Base-by-base conservation (phyloP, 2,329 filamentous ascomycete genomes). In the Huntiella moniliformis region DNA sequence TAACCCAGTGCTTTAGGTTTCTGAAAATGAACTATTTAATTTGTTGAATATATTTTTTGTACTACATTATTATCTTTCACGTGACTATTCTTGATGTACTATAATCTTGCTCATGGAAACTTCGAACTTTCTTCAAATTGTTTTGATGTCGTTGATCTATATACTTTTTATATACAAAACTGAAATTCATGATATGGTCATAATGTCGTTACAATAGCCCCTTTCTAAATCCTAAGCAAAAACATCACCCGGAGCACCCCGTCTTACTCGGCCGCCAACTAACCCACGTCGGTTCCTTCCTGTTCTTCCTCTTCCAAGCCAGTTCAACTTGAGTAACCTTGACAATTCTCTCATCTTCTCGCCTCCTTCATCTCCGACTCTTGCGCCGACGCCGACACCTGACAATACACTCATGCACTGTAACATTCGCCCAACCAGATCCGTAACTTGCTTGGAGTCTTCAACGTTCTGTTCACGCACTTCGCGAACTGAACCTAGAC, bases 341-440 rank as follows among this genome's bases (percentile, higher is more conserved):
- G 81, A 85, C 51, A 98, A 65, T 56, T 87, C 74, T 51, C 88
- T 81, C 56, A 96, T 81, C 61, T 80, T 84, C 47, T 71, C 72
- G 57, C 88, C 83, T 1, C 74, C 71, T 34, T 80, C 76, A 52
- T 92, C 84, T 28, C 22, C 22, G 10, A 10, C 22, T 7, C 73
- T 73, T 1, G 70, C 75, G 10, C 47, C 51, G 4, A 56, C 58
- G 16, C 67, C 79, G 10, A 93, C 73, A 51, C 78, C 79, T 3
- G 84, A 82, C 16, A 98, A 67, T 5, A 98, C 86, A 58, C 81
- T 88, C 61, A 96, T 80, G 60, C 91, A 98, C 64, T 98, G 91
- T 52, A 98, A 67, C 84, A 98, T 93, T 43, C 88, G 71, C 0
- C 86, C 91, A 1, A 95, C 87, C 54, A 88, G 94, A 54, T 96